Percentiles rank a stretch among this genome's conserved stretches.
These are phyloP conservation scores for Tritrichomonas musculus DNA, from an alignment of 208 protist species.

Conservation along the genomic window DNA sequence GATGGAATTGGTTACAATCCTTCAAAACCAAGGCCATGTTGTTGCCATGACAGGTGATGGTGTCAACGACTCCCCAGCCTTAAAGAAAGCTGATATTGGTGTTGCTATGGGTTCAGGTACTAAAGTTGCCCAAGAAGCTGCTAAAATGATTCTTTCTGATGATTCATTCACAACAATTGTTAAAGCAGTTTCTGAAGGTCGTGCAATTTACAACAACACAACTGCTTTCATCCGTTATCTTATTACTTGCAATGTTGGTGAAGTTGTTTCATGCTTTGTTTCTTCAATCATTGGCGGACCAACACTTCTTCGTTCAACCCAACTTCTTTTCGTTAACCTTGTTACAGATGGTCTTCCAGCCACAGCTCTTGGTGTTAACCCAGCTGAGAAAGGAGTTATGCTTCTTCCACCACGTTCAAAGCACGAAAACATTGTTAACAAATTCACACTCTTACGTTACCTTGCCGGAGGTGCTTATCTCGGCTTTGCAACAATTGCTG, in stretches of 20 bases:
- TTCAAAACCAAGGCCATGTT: conserved; percentile 48
- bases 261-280: conserved; percentile 67
- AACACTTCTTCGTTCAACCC: conserved; percentile 80
- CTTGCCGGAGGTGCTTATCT: conserved; percentile 53
- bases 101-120: conserved; percentile 94
- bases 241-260: conserved; percentile 89
- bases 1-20: conserved; percentile 48
- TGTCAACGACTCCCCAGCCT: conserved; percentile 81
- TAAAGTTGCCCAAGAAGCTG: conserved; percentile 85
- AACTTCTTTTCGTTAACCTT: conserved; percentile 95
- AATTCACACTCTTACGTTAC: conserved; percentile 46
- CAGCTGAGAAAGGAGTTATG: conserved; percentile 59
- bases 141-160: conserved; percentile 77
- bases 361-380: conserved; percentile 80
- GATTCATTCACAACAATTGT: conserved; percentile 87
- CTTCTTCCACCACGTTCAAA: conserved; percentile 47
- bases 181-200: conserved; percentile 79
- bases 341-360: conserved; percentile 95
- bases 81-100: conserved; percentile 95
- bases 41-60: conserved; percentile 70
- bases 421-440: conserved; percentile 48
- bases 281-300: conserved; percentile 68
- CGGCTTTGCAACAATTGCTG: conserved; percentile 53
- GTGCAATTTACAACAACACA: conserved; percentile 84
- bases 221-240: conserved; percentile 93